Evolutionary conservation across 495 filamentous ascomycete species (phyloP).

Genomic region (Neurospora pannonica): DNA sequence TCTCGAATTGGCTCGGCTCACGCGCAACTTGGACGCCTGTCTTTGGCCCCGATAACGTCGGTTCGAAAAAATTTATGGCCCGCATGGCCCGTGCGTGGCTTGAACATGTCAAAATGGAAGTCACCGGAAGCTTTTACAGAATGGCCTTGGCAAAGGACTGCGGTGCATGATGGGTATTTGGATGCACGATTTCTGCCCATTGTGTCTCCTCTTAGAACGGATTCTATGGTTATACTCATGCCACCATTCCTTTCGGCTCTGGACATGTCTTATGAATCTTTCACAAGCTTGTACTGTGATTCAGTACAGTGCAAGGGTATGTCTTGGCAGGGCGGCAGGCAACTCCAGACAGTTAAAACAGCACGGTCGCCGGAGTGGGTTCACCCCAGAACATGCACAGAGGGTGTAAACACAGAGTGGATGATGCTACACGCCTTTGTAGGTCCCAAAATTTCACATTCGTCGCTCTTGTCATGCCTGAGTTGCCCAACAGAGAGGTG

Average conservation of each 20-base stretch:
- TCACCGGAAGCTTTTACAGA: not conserved
- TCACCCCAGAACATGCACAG: not conserved
- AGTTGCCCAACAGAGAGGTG: not conserved
- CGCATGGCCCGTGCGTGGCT: conserved; percentile 7
- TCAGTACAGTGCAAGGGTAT: not conserved
- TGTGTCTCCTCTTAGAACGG: too few relatives aligned
- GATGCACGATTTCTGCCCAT: too few relatives aligned
- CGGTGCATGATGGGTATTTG: not conserved
- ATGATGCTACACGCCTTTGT: not conserved
- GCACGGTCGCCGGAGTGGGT: not conserved
- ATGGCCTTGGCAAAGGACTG: not conserved
- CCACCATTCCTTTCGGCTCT: not conserved
- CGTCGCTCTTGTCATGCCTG: not conserved
- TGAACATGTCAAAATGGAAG: not conserved
- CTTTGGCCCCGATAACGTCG: conserved; percentile 10
- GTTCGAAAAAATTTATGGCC: conserved; percentile 20
- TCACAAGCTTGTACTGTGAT: not conserved
- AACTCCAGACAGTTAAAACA: not conserved
- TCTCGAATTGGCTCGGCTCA: conserved; percentile 9
- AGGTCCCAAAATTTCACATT: not conserved
- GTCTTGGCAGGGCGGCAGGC: not conserved
- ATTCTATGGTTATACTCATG: too few relatives aligned
- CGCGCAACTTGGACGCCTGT: not conserved
- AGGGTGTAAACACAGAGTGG: not conserved
- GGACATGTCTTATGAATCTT: not conserved